Evolutionary conservation across 1,284 basidiomycete genomes (phyloP), one percentile per base, ranked within the genome.

Genomic region (Sporisorium scitamineum): DNA sequence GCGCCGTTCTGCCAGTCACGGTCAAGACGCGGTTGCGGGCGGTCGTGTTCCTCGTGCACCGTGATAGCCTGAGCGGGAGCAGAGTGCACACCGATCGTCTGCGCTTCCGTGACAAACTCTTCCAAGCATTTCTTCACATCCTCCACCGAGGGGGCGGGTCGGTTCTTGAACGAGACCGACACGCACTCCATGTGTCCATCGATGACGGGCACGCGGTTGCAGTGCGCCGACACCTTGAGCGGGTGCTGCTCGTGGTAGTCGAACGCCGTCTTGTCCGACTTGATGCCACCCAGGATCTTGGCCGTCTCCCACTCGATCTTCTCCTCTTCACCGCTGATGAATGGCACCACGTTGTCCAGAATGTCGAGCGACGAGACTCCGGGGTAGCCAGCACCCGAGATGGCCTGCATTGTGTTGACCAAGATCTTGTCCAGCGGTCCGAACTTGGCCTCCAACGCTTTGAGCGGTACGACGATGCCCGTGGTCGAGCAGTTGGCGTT

Each of bases 401-500:
- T 96, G 68, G 97, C 97, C 87, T 99, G 97, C 89, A 99, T 91
- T 2, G 97, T 99, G 24, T 94, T 96, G 84, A 95, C 92, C 83
- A 97, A 88, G 79, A 94, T 90, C 13, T 91, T 90, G 81, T 97
- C 94, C 80, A 99, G 88, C 16, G 95, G 94, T 2, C 97, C 97
- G 78, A 99, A 99, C 0, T 92, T 89, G 75, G 90, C 90, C 87
- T 98, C 95, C 78, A 99, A 90, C 0, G 96, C 96, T 62, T 91
- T 90, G 76, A 99, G 91, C 14, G 95, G 94, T 47, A 99, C 91
- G 70, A 97, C 94, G 74, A 93, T 89, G 27, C 93, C 96, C 2
- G 97, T 99, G 18, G 97, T 98, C 37, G 94, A 94, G 88, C 97
- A 99, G 88, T 99, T 99, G 78, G 97, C 97, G 86, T 99, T 99